Evolutionary conservation across 495 filamentous ascomycete genomes (phyloP).

Genomic region (Hypoxylon fuscum): DNA sequence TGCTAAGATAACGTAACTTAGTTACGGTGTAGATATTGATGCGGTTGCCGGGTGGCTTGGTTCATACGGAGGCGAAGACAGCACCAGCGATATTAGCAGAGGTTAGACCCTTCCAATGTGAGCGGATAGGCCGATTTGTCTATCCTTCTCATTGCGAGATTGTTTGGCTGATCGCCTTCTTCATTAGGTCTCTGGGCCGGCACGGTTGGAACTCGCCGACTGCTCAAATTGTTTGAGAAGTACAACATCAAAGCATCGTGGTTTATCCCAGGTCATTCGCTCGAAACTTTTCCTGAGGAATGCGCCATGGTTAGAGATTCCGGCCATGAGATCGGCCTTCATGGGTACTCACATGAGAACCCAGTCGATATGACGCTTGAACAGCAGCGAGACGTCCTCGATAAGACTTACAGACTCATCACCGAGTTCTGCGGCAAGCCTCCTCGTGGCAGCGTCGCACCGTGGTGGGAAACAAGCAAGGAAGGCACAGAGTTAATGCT

Average conservation of each 20-base stretch:
- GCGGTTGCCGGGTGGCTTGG: constrained; percentile 58
- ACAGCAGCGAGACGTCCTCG: constrained; percentile 78
- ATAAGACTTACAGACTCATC: constrained; percentile 77
- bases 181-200: constrained; percentile 72
- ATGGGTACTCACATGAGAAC: constrained; percentile 81
- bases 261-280: constrained; percentile 83
- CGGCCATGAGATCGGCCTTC: constrained; percentile 82
- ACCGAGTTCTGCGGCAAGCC: constrained; percentile 80
- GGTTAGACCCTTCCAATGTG: constrained; percentile 38
- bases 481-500: constrained; percentile 74
- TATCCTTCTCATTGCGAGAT: background rate
- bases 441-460: constrained; percentile 72
- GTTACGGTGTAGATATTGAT: constrained; percentile 56
- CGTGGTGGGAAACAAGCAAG: constrained; percentile 72
- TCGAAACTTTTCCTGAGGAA: constrained; percentile 82
- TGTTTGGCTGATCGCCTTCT: background rate
- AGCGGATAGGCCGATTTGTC: background rate
- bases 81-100: constrained; percentile 59
- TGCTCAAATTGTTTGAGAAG: constrained; percentile 79
- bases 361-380: constrained; percentile 74
- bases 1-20: constrained; percentile 21
- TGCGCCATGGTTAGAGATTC: constrained; percentile 76
- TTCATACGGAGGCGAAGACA: constrained; percentile 52
- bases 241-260: constrained; percentile 84
- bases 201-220: constrained; percentile 72